These are phyloP conservation scores for Tetracladium marchalianum DNA, from an alignment of 495 filamentous ascomycete genomes.

Conservation along the genomic window DNA sequence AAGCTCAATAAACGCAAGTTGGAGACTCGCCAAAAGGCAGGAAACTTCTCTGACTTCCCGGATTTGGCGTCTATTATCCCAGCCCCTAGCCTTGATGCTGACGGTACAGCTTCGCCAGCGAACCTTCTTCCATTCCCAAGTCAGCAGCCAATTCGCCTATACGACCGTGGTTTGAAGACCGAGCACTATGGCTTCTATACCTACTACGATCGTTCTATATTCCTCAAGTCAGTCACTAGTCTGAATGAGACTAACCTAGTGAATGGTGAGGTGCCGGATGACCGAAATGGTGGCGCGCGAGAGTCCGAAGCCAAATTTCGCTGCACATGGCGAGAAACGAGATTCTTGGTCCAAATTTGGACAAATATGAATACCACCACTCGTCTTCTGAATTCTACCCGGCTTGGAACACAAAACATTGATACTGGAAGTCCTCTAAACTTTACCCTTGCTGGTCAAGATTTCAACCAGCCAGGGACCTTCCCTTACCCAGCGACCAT, in stretches of 20 bases:
- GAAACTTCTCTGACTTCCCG: slow-evolving; percentile 26
- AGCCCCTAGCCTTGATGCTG: slow-evolving; percentile 43
- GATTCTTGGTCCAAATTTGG: slow-evolving; percentile 89
- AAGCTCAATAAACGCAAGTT: slow-evolving; percentile 4
- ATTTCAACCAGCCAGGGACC: slow-evolving; percentile 53
- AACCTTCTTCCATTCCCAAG: slow-evolving; percentile 55
- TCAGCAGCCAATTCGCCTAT: slow-evolving; percentile 77
- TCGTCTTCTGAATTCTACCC: slow-evolving; percentile 29
- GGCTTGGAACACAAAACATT: background rate
- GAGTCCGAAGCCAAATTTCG: slow-evolving; percentile 50
- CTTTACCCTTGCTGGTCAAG: slow-evolving; percentile 38
- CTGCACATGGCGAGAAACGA: slow-evolving; percentile 75
- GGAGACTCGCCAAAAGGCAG: background rate
- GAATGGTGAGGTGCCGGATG: slow-evolving; percentile 34
- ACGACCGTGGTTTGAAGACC: slow-evolving; percentile 63
- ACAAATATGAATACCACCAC: slow-evolving; percentile 45
- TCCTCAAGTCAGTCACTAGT: slow-evolving; percentile 47
- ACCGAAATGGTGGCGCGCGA: slow-evolving; percentile 55
- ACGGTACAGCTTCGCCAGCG: slow-evolving; percentile 64
- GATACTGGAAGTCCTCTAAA: slow-evolving; percentile 29
- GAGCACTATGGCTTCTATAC: slow-evolving; percentile 95
- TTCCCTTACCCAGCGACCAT: slow-evolving; percentile 85
- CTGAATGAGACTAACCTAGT: slow-evolving; percentile 23
- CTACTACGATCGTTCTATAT: slow-evolving; percentile 84
- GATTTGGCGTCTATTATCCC: slow-evolving; percentile 47